Base-by-base conservation (phyloP, 2,329 filamentous ascomycete genomes). In the Colletotrichum sublineola region DNA sequence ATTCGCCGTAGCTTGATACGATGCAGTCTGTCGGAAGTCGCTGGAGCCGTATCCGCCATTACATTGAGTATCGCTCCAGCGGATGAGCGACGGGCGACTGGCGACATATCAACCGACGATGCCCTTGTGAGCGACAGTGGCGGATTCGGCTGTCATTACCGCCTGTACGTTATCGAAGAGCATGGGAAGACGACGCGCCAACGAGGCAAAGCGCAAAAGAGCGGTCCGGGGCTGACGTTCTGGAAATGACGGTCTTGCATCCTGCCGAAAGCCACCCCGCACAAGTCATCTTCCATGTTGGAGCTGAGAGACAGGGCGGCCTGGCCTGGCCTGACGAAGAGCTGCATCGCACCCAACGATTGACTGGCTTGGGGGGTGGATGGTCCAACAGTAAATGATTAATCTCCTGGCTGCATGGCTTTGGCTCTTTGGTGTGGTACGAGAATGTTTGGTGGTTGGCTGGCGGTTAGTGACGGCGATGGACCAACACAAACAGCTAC, bases 191-290 rank as follows among this genome's bases (percentile, higher is more conserved):
- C n/a, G 52, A 68, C 44, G 42, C n/a, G 46, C 24, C 20, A 36
- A 52, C 55, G 36, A 58, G 68, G 42, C 58, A 42, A 52, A 58
- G 52, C 24, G 40, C 48, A 14, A 36, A 31, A 15, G 42, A 12
- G 36, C 48, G 48, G 38, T 29, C 57, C 44, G 38, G 58, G 58
- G 58, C 65, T 63, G 52, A 44, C 29, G 31, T 58, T 58, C 64
- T 71, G 68, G 68, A 71, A 64, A 69, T 69, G 66, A 72, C 48
- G 60, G 38, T 40, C 53, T 72, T 53, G 66, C 69, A 72, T 29
- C 20, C 33, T 38, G 66, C 69, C 69, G 60, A 48, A 58, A n/a
- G 36, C 20, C 42, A 68, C 50, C 20, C 65, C 52, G 58, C 60
- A 61, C 60, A 61, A 48, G 55, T 63, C 38, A n/a, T 42, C 44